Evolutionary conservation across 2,329 filamentous ascomycete genomes (phyloP), one percentile per base, ranked within the genome.

Genomic region (Pyrenophora seminiperda): DNA sequence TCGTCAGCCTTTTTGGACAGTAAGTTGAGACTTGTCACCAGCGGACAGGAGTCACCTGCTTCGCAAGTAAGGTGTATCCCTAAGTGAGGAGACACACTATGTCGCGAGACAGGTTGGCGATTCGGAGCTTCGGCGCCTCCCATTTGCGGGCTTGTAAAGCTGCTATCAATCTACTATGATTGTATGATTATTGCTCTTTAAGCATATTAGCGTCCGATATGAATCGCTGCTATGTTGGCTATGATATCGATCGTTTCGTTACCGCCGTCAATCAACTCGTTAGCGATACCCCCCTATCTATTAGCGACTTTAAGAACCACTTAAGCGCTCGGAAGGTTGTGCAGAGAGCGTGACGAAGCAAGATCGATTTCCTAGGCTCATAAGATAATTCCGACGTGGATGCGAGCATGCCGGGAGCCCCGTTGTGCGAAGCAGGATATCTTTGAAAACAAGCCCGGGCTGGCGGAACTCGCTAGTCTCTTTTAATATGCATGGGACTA

Each of bases 221-320:
- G 29, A 33, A 15, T 42, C 32, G 32, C 32, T 15, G 40, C 40
- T 15, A 33, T 33, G 40, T 42, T 32, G 40, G 29, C 40, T 18
- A 15, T 42, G 27, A 29, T 42, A 18, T 42, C 17, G 11, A 42
- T 42, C n/a, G 18, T 42, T 18, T 32, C 27, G 27, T 41, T 14
- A 41, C 13, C 38, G 24, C 38, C 30, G 15, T 41, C n/a, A 13
- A 41, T 31, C 14, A 7, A 17, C 31, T 33, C 31, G 14, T 33
- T 10, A 33, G 15, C 9, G 10, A 15, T 17, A 33, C 31, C 5
- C 31, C 31, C n/a, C 31, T 33, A 10, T 33, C n/a, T 10, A 33
- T 14, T 33, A 15, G 31, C 11, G n/a, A 17, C 1, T 15, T 2
- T 7, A 17, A 33, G n/a, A 17, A 14, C n/a, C n/a, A 14, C 14